These are phyloP conservation scores for Lasiosphaeria ovina DNA, from an alignment of 495 filamentous ascomycete species.

Conservation along the genomic window DNA sequence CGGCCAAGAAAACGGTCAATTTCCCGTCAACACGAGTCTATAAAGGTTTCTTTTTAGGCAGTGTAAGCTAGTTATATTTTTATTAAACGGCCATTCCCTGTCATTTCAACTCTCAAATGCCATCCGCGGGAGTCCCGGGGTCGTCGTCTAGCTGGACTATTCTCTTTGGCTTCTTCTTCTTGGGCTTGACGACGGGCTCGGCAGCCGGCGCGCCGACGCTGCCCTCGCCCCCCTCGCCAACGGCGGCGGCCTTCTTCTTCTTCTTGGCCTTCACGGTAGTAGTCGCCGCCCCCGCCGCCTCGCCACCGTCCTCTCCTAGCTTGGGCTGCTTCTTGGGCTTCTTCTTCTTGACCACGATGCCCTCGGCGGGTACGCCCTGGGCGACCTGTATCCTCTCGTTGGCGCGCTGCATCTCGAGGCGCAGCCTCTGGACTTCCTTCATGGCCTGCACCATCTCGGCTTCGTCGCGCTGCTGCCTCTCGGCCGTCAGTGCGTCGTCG, in stretches of 20 bases:
- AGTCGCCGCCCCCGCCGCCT: slow-evolving; percentile 28
- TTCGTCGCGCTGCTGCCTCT: slow-evolving; percentile 55
- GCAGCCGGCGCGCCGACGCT: slow-evolving; percentile 5
- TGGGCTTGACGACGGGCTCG: slow-evolving; percentile 42
- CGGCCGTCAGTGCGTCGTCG: slow-evolving; percentile 40
- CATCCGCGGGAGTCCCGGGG: too few relatives aligned
- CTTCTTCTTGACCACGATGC: slow-evolving; percentile 75
- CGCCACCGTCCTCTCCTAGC: slow-evolving; percentile 10
- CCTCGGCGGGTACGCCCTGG: slow-evolving; percentile 67
- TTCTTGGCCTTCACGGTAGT: slow-evolving; percentile 31
- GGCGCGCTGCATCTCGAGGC: slow-evolving; percentile 87
- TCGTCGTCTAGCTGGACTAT: slow-evolving; percentile 26
- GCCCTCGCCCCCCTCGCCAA: slow-evolving; percentile 5
- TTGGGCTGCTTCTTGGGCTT: slow-evolving; percentile 48
- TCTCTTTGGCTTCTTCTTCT: slow-evolving; percentile 49
- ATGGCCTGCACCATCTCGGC: slow-evolving; percentile 83
- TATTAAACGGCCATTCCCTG: too few relatives aligned
- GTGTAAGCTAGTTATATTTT: too few relatives aligned
- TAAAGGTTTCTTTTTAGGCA: too few relatives aligned
- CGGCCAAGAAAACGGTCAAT: too few relatives aligned
- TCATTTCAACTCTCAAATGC: too few relatives aligned
- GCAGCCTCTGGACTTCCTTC: slow-evolving; percentile 77
- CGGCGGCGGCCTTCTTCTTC: slow-evolving; percentile 52
- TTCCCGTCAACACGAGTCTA: too few relatives aligned
- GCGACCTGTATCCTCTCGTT: slow-evolving; percentile 75